Evolutionary conservation across 108 stramenopile species (phyloP), one percentile per base, ranked within the genome.

Genomic region (Conticribra guillardii): DNA sequence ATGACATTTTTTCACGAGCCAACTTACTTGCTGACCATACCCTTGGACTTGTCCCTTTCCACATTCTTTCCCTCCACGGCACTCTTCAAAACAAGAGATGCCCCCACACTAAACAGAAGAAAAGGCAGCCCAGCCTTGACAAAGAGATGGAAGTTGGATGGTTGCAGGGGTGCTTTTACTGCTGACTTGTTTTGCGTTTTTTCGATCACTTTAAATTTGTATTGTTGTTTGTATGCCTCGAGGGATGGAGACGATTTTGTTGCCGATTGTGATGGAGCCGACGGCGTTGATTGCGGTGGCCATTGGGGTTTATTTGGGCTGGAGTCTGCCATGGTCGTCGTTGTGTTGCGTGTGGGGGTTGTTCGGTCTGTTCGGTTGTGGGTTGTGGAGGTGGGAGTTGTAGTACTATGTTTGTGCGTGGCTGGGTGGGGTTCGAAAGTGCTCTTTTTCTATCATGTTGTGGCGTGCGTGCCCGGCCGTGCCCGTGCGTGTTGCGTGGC

Each of bases 51-150:
- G 47, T 91, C 94, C n/a, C 81, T 65, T 67, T 95, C 94, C 24
- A 82, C 81, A 46, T 88, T 88, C 62, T 91, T 95, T n/a, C 94
- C 94, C 30, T 92, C 91, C 18, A 95, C 61, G 0, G 86, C 90
- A 64, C 80, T 88, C 34, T 87, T 83, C 11, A 95, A 79, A 5
- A 95, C 89, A 63, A 85, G 87, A 1, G 88, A 84, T 26, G 87
- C 94, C 26, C 88, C 76, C 24, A 90, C 82, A 68, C 84, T 85
- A 67, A 95, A 95, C 22, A 92, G 64, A 34, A 95, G 80, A 58
- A 95, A 69, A 17, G 94, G 94, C 18, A 91, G 54, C 3, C 94
- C 94, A 17, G 91, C 91, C 71, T 88, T 83, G 16, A 86, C 41
- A 28, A 86, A 84, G 41, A 85, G 79, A 48, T 82, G 80, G 21